Conservation (phyloP, 2,329 filamentous ascomycete species). For the Chrysosporium keratinophilum region DNA sequence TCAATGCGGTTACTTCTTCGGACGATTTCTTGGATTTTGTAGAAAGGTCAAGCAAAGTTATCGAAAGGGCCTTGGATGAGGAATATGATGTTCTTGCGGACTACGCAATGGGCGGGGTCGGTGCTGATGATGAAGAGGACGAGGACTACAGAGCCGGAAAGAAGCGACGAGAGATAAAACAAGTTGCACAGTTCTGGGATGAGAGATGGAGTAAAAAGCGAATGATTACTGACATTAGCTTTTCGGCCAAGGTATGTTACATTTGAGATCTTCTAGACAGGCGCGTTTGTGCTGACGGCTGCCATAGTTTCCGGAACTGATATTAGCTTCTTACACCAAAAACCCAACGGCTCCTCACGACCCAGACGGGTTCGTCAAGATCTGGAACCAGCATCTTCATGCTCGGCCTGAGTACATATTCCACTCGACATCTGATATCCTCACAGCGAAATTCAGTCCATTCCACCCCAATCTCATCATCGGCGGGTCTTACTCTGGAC, state of each 20-base stretch:
- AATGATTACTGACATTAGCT: conserved; percentile 91
- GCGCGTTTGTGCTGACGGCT: conserved; percentile 16
- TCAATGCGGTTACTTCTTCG: conserved; percentile 80
- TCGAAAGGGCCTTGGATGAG: conserved; percentile 87
- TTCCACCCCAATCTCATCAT: conserved; percentile 95
- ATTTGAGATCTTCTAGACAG: background rate
- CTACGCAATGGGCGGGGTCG: conserved; percentile 68
- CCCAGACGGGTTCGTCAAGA: conserved; percentile 82
- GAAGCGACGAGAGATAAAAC: conserved; percentile 48
- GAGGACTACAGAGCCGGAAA: conserved; percentile 42
- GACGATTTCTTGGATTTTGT: conserved; percentile 93
- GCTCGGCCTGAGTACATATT: conserved; percentile 94
- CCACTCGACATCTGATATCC: conserved; percentile 87
- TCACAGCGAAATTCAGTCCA: conserved; percentile 95
- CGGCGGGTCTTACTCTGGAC: conserved; percentile 90
- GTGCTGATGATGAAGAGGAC: conserved; percentile 69
- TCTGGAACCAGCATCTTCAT: conserved; percentile 95
- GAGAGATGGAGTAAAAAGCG: conserved; percentile 94
- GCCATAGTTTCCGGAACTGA: conserved; percentile 66
- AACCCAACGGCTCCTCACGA: conserved; percentile 91
- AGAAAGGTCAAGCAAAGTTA: conserved; percentile 90
- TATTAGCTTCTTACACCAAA: conserved; percentile 93
- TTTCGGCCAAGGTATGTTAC: conserved; percentile 65
- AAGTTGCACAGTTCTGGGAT: conserved; percentile 88
- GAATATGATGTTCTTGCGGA: conserved; percentile 94